phyloP scores from a whole-genome alignment of 2,329 filamentous ascomycete species.

The Penicillium sp. region DNA sequence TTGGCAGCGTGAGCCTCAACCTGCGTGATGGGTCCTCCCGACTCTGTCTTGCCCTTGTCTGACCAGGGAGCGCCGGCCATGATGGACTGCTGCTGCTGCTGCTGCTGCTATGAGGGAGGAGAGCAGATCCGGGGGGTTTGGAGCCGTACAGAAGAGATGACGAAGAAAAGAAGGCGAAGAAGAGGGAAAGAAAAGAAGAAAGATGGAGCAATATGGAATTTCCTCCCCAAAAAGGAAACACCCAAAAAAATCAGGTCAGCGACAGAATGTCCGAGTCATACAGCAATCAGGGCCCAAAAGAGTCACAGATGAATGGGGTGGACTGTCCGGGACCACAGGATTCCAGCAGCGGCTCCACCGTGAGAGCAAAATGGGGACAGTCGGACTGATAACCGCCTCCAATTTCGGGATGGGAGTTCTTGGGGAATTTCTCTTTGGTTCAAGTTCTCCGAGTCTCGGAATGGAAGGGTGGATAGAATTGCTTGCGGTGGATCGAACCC shows the following conservation, averaged over 20 bases:
- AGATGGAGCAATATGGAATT: conserved; percentile 5
- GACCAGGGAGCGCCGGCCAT: conserved; percentile 23
- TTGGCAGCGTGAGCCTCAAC: conserved; percentile 13
- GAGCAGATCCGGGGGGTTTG: background rate
- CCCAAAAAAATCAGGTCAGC: too few relatives aligned
- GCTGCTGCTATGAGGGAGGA: background rate
- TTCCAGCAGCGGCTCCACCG: background rate
- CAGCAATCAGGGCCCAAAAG: too few relatives aligned
- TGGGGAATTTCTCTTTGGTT: too few relatives aligned
- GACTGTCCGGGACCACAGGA: background rate
- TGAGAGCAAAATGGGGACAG: background rate
- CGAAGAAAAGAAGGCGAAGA: background rate
- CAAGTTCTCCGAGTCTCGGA: too few relatives aligned
- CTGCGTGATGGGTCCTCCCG: conserved; percentile 20
- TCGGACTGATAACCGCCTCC: too few relatives aligned
- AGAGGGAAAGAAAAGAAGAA: background rate
- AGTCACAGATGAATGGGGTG: conserved; percentile 1
- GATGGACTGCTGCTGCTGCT: conserved; percentile 6
- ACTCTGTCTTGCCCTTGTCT: conserved; percentile 21
- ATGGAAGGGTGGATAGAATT: background rate
- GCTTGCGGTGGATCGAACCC: background rate
- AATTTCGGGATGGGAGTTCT: background rate
- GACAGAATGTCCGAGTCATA: too few relatives aligned
- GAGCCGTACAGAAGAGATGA: background rate
- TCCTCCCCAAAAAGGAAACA: too few relatives aligned